Evolutionary conservation across 352 stramenopile genomes (phyloP), one percentile per base, ranked within the genome.

Genomic region (Phytophthora podocarpi): DNA sequence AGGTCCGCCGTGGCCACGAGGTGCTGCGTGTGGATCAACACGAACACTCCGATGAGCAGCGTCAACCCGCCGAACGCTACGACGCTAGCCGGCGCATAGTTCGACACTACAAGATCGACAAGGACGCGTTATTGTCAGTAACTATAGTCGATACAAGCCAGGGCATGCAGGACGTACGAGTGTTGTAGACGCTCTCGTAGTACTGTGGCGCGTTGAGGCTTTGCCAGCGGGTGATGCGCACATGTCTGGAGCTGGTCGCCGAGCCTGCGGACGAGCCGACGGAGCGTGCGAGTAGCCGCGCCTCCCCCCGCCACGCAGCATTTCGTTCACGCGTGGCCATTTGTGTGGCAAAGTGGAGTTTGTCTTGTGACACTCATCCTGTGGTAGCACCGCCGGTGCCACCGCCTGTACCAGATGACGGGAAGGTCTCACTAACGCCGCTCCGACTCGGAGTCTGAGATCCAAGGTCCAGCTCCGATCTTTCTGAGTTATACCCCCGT

Each of bases 21-120:
- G 30, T 79, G 77, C 66, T 86, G 67, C 43, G 83, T 93, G 61
- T 91, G 81, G 56, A 91, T 68, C 13, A 93, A 63, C 58, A 93
- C 83, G 8, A 90, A 45, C 26, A 90, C 76, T 8, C 83, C 81
- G 13, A 91, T 79, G 13, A 78, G 31, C 4, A 93, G 53, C 23
- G 78, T 57, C 3, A 82, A 20, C 8, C 65, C 62, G 8, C 75
- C 81, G 30, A 90, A 85, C 7, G 64, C 57, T 21, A 79, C 68
- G 40, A 90, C 80, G 21, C 72, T 74, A n/a, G 74, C 59, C 6
- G 71, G 78, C 24, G 76, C 66, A 39, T 76, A 82, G 21, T 55
- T 65, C 18, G 64, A 40, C 15, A 72, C 72, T 76, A 47, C 28
- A 55, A 26, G 7, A 15, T 10, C 45, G 10, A 62, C n/a, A n/a